Conservation (phyloP, 306 rosid species). For the Cucurbita argyrosperma region DNA sequence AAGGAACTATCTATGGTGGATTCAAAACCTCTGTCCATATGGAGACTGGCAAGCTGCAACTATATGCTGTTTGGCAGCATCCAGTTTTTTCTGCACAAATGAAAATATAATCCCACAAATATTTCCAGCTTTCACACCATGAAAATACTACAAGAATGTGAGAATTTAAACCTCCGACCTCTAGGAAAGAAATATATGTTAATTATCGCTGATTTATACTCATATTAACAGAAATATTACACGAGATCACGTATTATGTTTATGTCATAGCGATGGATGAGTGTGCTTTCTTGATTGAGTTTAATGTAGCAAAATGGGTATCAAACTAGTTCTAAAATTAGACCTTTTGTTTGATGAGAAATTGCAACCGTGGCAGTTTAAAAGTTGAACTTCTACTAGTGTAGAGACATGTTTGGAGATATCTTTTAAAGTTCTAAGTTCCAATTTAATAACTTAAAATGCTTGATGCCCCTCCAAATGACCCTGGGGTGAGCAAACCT, state of each 20-base stretch:
- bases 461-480: not conserved
- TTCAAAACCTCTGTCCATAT: slow-evolving; percentile 66
- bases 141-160: not conserved
- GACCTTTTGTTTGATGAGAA: not conserved
- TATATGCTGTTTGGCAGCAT: slow-evolving; percentile 48
- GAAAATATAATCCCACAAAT: not conserved
- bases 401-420: not conserved
- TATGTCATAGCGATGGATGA: too few species aligned
- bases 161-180: too few species aligned
- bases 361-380: not conserved
- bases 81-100: slow-evolving; percentile 31
- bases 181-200: too few species aligned
- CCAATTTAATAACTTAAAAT: too few species aligned
- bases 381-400: not conserved
- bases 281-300: not conserved
- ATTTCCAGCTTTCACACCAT: not conserved
- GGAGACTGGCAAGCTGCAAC: slow-evolving; percentile 61
- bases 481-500: too few species aligned
- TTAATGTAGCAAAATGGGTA: not conserved
- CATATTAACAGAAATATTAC: too few species aligned
- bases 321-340: not conserved
- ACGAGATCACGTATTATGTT: not conserved
- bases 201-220: not conserved
- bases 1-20: not conserved
- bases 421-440: not conserved